Evolutionary conservation across 148 eudicot genomes (phyloP).

Genomic region (Nepenthes gracilis): DNA sequence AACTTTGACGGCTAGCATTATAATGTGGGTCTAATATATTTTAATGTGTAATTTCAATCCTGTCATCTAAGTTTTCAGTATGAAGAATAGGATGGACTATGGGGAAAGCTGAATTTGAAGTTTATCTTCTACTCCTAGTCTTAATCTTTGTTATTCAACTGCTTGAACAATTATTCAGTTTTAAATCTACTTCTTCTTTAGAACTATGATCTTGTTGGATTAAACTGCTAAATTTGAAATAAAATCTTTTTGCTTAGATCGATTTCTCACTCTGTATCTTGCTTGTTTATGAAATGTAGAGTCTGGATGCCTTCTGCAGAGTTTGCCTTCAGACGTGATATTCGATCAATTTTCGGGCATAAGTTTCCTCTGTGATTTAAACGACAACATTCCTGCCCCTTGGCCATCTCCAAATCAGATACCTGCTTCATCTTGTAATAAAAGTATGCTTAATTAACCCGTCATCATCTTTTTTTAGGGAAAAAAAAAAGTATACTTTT

Average conservation of each 20-base stretch:
- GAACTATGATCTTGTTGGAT: background rate
- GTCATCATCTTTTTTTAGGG: background rate
- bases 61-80: too few species aligned
- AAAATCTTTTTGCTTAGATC: too few species aligned
- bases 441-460: constrained; percentile 33
- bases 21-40: too few species aligned
- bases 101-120: too few species aligned
- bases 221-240: background rate
- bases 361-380: constrained; percentile 87
- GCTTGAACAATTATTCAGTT: too few species aligned
- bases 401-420: constrained; percentile 77
- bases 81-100: too few species aligned
- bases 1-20: too few species aligned
- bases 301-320: constrained; percentile 90
- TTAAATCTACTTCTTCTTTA: too few species aligned
- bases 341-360: constrained; percentile 67
- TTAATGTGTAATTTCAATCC: too few species aligned
- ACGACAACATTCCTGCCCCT: constrained; percentile 93
- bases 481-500: background rate
- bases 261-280: background rate
- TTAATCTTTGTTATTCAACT: too few species aligned
- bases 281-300: constrained; percentile 22
- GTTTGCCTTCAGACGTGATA: constrained; percentile 81
- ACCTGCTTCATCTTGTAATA: constrained; percentile 75
- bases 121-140: too few species aligned